phyloP scores from a whole-genome alignment of 108 stramenopile genomes.

The Pseudonitzschia delicatissima region DNA sequence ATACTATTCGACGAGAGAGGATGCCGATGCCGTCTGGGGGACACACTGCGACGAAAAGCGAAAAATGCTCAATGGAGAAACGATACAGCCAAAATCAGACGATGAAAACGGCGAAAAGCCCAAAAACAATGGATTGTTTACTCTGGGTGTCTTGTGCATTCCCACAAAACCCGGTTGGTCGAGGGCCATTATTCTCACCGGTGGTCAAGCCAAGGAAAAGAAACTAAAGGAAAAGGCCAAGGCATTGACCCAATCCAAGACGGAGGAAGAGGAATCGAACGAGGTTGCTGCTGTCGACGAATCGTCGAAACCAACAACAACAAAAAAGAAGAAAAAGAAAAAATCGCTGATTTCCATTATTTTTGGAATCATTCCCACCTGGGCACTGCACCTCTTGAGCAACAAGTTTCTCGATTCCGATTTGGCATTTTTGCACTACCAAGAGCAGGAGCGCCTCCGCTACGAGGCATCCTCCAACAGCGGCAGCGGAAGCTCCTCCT shows the following conservation, averaged over 20 bases:
- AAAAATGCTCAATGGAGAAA: background rate
- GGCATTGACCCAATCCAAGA: background rate
- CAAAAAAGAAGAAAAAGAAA: conserved; percentile 11
- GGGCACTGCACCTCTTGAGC: conserved; percentile 30
- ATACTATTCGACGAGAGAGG: conserved; percentile 8
- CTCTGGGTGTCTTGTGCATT: conserved; percentile 18
- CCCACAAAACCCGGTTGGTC: conserved; percentile 41
- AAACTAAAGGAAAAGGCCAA: background rate
- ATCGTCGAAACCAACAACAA: background rate
- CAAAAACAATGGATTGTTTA: conserved; percentile 8
- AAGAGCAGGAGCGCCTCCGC: conserved; percentile 32
- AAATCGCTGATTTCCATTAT: conserved; percentile 1
- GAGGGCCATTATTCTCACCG: conserved; percentile 23
- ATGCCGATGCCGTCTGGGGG: background rate
- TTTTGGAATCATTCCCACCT: conserved; percentile 19
- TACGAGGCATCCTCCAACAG: background rate
- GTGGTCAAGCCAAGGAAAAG: background rate
- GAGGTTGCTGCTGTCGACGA: background rate
- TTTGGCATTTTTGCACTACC: conserved; percentile 37
- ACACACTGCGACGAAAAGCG: background rate
- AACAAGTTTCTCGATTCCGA: conserved; percentile 38
- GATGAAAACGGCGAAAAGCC: background rate
- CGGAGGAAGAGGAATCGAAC: background rate
- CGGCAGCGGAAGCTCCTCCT: background rate
- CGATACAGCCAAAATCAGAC: too few species aligned